phyloP scores from a whole-genome alignment of 2,329 filamentous ascomycete species.

The Didymella pinodella region DNA sequence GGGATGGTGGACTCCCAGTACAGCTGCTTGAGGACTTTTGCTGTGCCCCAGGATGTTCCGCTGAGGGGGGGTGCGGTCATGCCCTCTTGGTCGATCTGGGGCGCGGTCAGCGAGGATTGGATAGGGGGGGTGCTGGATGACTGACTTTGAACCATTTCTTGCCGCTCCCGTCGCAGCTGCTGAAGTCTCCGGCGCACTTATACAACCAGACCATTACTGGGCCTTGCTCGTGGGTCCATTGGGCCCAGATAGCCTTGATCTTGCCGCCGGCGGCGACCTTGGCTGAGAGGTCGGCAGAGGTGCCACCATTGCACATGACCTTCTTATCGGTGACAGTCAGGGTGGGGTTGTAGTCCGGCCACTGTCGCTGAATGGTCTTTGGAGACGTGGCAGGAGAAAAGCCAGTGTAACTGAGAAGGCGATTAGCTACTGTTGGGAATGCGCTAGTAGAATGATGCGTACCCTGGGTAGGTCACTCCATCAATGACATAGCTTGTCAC shows the following conservation, averaged over 20 bases:
- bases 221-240: slow-evolving; percentile 67
- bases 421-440: slow-evolving; percentile 46
- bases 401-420: slow-evolving; percentile 58
- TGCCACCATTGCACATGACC: slow-evolving; percentile 64
- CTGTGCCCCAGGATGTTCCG: slow-evolving; percentile 60
- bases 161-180: slow-evolving; percentile 60
- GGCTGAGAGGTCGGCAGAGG: slow-evolving; percentile 53
- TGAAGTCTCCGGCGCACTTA: slow-evolving; percentile 59
- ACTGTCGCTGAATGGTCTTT: slow-evolving; percentile 65
- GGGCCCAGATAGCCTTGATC: slow-evolving; percentile 62
- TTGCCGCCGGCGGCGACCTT: slow-evolving; percentile 59
- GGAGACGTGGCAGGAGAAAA: slow-evolving; percentile 60
- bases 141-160: slow-evolving; percentile 64
- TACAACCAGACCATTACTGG: slow-evolving; percentile 66
- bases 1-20: slow-evolving; percentile 64
- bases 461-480: slow-evolving; percentile 45
- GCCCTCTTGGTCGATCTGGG: slow-evolving; percentile 59
- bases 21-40: slow-evolving; percentile 57
- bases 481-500: slow-evolving; percentile 49
- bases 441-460: slow-evolving; percentile 19
- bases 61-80: slow-evolving; percentile 57
- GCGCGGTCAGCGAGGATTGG: not conserved
- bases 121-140: slow-evolving; percentile 40
- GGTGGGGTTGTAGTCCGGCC: slow-evolving; percentile 65
- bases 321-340: slow-evolving; percentile 58